Evolutionary conservation across 148 eudicot genomes (phyloP).

Genomic region (Polygonum maritimum): DNA sequence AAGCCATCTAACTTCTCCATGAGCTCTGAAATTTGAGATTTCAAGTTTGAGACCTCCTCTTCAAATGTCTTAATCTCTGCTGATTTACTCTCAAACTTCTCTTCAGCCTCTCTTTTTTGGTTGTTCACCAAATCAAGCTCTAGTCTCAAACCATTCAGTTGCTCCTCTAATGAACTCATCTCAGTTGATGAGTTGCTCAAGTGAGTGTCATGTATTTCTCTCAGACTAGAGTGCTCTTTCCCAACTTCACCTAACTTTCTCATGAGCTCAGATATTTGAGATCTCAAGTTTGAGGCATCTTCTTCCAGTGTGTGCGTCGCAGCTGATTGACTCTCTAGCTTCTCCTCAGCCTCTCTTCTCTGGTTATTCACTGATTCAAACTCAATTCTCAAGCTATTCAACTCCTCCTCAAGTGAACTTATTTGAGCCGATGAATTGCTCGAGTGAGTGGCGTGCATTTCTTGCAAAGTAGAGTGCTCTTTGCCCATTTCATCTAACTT

Average conservation of each 20-base stretch:
- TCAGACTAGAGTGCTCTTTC: not conserved
- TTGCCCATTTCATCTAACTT: conserved; percentile 8
- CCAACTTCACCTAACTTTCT: not conserved
- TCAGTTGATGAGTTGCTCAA: not conserved
- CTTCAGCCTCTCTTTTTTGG: conserved; percentile 35
- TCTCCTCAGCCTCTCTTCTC: not conserved
- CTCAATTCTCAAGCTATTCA: conserved; percentile 13
- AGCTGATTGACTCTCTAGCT: not conserved
- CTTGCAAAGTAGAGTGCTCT: conserved; percentile 7
- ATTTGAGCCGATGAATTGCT: not conserved
- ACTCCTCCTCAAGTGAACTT: conserved; percentile 14
- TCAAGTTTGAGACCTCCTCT: not conserved
- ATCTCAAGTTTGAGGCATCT: conserved; percentile 12
- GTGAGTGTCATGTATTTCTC: not conserved
- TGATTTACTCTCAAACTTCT: conserved; percentile 21
- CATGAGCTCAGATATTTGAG: not conserved
- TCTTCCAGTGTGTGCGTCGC: conserved; percentile 19
- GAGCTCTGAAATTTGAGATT: conserved; percentile 8
- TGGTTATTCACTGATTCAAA: conserved; percentile 17
- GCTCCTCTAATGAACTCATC: conserved; percentile 11
- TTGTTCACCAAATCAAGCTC: conserved; percentile 30
- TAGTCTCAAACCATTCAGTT: conserved; percentile 24
- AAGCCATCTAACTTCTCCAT: not conserved
- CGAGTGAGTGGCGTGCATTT: not conserved
- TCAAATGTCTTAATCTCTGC: conserved; percentile 12